Base-by-base conservation (phyloP, 2,329 filamentous ascomycete species). In the Pleoardoris graminearum region DNA sequence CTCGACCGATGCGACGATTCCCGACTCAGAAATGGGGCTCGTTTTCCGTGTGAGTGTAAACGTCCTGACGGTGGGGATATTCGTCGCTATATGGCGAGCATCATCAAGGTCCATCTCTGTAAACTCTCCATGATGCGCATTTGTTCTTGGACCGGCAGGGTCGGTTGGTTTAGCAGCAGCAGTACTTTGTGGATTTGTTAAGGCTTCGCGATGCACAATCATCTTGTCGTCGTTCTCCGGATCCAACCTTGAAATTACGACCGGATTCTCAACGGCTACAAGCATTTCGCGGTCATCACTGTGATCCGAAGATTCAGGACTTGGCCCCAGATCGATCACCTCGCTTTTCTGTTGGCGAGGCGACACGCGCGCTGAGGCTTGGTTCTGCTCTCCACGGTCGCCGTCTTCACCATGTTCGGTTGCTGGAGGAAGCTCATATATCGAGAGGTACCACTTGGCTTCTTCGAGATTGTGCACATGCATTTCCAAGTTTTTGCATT, bases 381-480 rank as follows among this genome's bases (percentile, higher is more conserved):
- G 3, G 19, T 38, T 11, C 19, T 5, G 37, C 16, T 14, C 17
- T 23, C 47, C 12, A 14, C 10, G 3, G 2, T 48, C 33, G 4
- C 8, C 21, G 38, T 45, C 27, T 16, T 14, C 21, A 2, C 27
- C 21, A 17, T 22, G 16, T 17, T 52, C 41, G 27, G 37, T 21
- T 3, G 19, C 23, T 27, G 35, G 27, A 33, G 23, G 22, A 6
- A 37, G 19, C 30, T 52, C 48, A 53, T 67, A 69, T 7, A 69
- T 59, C 1, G 38, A 48, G 3, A 57, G 19, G 43, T 76, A 76
- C 78, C 79, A 84, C 23, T 66, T 63, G 7, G 79, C 68, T 33
- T 82, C 71, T 62, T 86, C 76, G 43, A 82, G 81, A 49, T 88
- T 81, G 30, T 83, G 80, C 0, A 96, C 73, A 3, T 80, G 90